Conservation (phyloP, 1,284 basidiomycete genomes). For the Papiliotrema flavescens region DNA sequence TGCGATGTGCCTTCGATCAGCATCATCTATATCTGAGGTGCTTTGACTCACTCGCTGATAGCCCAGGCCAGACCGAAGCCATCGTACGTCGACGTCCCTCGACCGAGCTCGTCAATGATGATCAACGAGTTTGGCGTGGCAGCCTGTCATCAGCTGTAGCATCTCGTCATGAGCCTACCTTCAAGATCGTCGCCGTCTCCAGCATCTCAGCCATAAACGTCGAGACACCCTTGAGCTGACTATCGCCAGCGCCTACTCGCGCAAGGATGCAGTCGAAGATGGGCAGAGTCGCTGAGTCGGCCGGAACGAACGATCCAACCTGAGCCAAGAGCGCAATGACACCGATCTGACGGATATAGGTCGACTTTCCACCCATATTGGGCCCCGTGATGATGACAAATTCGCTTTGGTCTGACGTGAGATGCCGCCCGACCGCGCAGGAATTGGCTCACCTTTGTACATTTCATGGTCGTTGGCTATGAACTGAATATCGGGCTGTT, state of each 20-base stretch:
- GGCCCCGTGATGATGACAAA: slow-evolving; percentile 65
- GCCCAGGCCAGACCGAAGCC: slow-evolving; percentile 99
- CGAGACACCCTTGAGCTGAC: slow-evolving; percentile 93
- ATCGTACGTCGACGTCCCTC: slow-evolving; percentile 98
- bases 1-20: slow-evolving; percentile 71
- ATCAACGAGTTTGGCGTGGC: slow-evolving; percentile 91
- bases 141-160: slow-evolving; percentile 55
- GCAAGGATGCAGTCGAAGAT: slow-evolving; percentile 96
- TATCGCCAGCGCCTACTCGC: slow-evolving; percentile 95
- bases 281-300: slow-evolving; percentile 75
- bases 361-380: slow-evolving; percentile 95
- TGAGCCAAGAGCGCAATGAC: slow-evolving; percentile 95
- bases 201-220: slow-evolving; percentile 99
- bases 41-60: slow-evolving; percentile 78
- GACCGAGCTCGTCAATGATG: slow-evolving; percentile 96
- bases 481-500: slow-evolving; percentile 91
- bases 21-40: background rate
- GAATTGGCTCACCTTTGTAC: slow-evolving; percentile 38
- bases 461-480: slow-evolving; percentile 76
- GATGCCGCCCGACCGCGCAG: no score
- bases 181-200: slow-evolving; percentile 88
- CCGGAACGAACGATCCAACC: slow-evolving; percentile 92
- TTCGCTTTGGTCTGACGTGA: slow-evolving; percentile 43
- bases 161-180: slow-evolving; percentile 54
- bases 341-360: slow-evolving; percentile 86